A percentile compares a stretch with the other conserved stretches of the same genome.
These are phyloP conservation scores for Schizochytrium sp. DNA, from an alignment of 108 stramenopile genomes.

Conservation along the genomic window DNA sequence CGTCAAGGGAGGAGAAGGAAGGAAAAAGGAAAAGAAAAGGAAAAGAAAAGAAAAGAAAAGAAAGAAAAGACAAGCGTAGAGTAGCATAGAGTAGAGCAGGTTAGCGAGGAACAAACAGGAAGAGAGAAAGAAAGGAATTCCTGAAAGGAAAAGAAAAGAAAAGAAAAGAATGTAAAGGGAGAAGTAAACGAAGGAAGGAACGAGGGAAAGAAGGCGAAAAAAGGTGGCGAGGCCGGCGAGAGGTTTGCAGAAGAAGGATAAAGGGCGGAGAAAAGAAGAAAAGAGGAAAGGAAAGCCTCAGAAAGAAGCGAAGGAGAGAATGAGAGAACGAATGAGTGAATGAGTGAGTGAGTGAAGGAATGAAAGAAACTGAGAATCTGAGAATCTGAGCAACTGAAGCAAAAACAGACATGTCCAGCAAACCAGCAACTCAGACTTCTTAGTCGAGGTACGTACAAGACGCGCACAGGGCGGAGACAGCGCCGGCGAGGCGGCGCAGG, in stretches of 20 bases:
- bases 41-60: neutral
- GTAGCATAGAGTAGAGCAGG: neutral
- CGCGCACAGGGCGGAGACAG: too few species aligned
- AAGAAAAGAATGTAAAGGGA: neutral
- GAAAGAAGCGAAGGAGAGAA: neutral
- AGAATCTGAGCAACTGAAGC: neutral
- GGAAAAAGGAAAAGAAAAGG: neutral
- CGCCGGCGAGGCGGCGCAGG: too few species aligned
- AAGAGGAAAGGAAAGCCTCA: neutral
- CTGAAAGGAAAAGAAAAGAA: neutral
- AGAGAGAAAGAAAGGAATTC: neutral
- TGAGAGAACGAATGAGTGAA: neutral
- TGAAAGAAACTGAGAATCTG: neutral
- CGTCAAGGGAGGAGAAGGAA: neutral
- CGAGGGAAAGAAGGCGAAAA: constrained; percentile 12
- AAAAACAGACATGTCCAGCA: neutral
- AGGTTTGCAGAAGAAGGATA: neutral
- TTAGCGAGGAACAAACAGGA: neutral
- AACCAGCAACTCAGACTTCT: too few species aligned
- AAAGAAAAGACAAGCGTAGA: constrained; percentile 16
- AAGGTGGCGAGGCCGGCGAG: neutral
- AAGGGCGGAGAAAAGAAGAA: neutral
- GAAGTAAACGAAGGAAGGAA: neutral
- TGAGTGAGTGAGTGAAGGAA: neutral
- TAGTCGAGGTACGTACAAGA: too few species aligned